Evolutionary conservation across 495 filamentous ascomycete species (phyloP).

Genomic region (Penicillium pancosmium): DNA sequence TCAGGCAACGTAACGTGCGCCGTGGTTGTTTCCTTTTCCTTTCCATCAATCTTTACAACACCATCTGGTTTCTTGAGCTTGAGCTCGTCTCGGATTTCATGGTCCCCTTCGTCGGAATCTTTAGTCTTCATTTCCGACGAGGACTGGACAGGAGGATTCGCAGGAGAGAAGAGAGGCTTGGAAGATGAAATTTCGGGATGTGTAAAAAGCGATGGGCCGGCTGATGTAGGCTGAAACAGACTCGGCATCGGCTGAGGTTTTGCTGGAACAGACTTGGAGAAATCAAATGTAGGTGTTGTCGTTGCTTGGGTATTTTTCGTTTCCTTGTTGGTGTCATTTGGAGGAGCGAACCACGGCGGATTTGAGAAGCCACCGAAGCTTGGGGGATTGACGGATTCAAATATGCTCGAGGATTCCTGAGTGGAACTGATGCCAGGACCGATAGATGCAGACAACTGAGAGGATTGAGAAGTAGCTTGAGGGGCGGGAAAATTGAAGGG

Average conservation of each 20-base stretch:
- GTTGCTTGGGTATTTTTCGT: background rate
- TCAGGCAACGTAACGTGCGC: background rate
- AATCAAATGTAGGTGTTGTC: background rate
- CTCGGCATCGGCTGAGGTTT: slow-evolving; percentile 12
- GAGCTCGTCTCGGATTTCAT: background rate
- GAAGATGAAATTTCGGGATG: background rate
- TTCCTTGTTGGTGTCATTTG: background rate
- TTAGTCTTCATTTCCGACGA: background rate
- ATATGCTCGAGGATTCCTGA: slow-evolving; percentile 21
- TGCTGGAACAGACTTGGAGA: slow-evolving; percentile 1
- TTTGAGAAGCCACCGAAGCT: background rate
- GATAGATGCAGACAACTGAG: background rate
- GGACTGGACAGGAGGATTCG: background rate
- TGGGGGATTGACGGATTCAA: slow-evolving; percentile 14
- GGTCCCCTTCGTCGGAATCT: background rate
- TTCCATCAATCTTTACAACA: too few species aligned
- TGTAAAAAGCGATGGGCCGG: slow-evolving; percentile 5
- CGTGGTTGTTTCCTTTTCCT: too few species aligned
- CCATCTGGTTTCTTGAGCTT: background rate
- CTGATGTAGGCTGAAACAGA: slow-evolving; percentile 14
- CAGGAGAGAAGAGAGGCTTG: background rate
- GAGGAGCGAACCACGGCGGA: slow-evolving; percentile 14
- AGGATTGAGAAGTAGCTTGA: slow-evolving; percentile 12
- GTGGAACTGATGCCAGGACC: background rate
- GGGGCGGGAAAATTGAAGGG: background rate